Conservation (phyloP, 306 rosid genomes). For the Vigna radiata region DNA sequence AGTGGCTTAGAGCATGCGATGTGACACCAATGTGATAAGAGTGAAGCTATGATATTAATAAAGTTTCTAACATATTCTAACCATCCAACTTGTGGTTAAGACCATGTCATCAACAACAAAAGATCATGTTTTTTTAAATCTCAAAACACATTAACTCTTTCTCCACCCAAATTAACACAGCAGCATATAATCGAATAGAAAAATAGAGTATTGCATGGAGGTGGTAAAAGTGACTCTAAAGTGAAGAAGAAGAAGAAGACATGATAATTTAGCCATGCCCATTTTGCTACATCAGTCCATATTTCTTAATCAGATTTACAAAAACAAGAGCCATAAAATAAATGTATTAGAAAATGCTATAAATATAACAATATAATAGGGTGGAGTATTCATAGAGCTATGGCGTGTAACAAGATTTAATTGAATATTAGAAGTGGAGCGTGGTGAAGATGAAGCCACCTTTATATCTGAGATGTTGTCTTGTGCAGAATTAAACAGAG, state of each 20-base stretch:
- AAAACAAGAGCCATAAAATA: slow-evolving; percentile 52
- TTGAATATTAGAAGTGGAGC: slow-evolving; percentile 41
- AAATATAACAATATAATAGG: slow-evolving; percentile 39
- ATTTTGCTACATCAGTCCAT: slow-evolving; percentile 48
- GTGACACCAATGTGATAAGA: background rate
- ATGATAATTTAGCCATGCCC: slow-evolving; percentile 43
- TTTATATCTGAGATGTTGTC: slow-evolving; percentile 25
- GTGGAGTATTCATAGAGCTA: slow-evolving; percentile 49
- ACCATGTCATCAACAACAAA: background rate
- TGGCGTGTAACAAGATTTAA: slow-evolving; percentile 44
- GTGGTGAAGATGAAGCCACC: slow-evolving; percentile 45
- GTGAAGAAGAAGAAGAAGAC: background rate
- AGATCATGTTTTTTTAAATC: too few relatives aligned
- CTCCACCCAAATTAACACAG: background rate
- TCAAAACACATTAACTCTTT: too few relatives aligned
- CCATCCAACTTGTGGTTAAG: background rate
- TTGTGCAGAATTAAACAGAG: slow-evolving; percentile 64
- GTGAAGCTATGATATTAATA: background rate
- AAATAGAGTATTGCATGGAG: background rate
- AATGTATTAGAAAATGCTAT: slow-evolving; percentile 49
- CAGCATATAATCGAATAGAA: background rate
- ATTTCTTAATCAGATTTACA: slow-evolving; percentile 63
- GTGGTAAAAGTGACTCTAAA: background rate
- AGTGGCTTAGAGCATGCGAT: background rate
- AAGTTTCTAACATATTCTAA: background rate